These are phyloP conservation scores for Aspergillus cavernicola DNA, from an alignment of 495 filamentous ascomycete species.

Conservation along the genomic window DNA sequence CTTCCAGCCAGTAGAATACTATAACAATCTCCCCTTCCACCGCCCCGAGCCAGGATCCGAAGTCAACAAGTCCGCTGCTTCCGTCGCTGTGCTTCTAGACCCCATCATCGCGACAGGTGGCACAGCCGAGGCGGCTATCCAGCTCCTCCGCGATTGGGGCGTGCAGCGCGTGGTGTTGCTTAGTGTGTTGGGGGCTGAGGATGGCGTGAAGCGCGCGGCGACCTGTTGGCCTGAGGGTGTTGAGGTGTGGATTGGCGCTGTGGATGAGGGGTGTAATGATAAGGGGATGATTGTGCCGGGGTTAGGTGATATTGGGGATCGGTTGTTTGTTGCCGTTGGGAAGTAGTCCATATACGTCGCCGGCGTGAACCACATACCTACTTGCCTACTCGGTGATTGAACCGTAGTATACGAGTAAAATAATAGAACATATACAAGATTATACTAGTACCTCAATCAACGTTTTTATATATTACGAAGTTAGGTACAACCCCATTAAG, in stretches of 20 bases:
- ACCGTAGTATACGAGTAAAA: no score
- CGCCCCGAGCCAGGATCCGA: constrained; percentile 28
- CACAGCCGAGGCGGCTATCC: constrained; percentile 84
- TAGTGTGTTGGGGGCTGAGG: constrained; percentile 66
- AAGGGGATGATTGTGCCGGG: constrained; percentile 90
- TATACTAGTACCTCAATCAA: background rate
- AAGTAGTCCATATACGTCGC: no score
- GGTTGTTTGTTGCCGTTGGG: constrained; percentile 88
- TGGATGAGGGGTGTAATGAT: constrained; percentile 68
- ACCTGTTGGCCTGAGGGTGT: constrained; percentile 69
- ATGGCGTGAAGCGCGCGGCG: constrained; percentile 65
- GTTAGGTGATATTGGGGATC: constrained; percentile 86
- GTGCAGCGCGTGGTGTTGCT: constrained; percentile 74
- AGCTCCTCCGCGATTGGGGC: constrained; percentile 87
- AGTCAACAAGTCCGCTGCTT: constrained; percentile 40
- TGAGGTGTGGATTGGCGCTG: constrained; percentile 77
- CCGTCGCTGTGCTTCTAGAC: constrained; percentile 80
- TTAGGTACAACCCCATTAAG: no score
- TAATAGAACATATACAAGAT: background rate
- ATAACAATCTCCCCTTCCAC: constrained; percentile 91
- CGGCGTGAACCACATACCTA: no score
- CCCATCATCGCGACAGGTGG: constrained; percentile 93
- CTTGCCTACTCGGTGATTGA: background rate
- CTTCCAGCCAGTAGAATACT: constrained; percentile 92
- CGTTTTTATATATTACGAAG: background rate